Conservation (phyloP, 768 basidiomycete species). For the Strobilomyces confusus region DNA sequence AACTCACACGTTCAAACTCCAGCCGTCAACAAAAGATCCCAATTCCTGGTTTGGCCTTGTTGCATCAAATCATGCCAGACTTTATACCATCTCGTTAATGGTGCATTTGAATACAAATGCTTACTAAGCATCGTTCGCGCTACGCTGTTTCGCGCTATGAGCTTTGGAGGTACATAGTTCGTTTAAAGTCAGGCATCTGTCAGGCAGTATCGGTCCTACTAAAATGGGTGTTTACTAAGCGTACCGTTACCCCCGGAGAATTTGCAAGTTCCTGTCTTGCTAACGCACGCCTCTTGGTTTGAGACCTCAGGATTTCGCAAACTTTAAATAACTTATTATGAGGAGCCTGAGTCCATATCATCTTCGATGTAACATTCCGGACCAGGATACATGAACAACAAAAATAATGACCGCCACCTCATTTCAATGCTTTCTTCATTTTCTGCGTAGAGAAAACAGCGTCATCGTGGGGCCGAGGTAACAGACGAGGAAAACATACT, state of each 20-base stretch:
- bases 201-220: no score
- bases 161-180: not conserved
- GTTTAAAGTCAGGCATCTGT: not conserved
- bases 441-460: constrained; percentile 39
- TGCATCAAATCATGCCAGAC: constrained; percentile 20
- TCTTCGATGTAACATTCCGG: not conserved
- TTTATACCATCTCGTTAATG: constrained; percentile 15
- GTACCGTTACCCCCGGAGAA: no score
- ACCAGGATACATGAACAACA: not conserved
- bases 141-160: not conserved
- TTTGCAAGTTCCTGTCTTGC: no score
- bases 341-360: not conserved
- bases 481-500: constrained; percentile 41
- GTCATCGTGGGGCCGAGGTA: not conserved
- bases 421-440: constrained; percentile 82
- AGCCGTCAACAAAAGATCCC: constrained; percentile 28
- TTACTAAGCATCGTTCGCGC: not conserved
- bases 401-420: not conserved
- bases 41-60: constrained; percentile 27
- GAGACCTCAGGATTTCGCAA: no score
- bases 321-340: not conserved
- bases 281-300: no score
- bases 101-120: not conserved
- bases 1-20: not conserved
- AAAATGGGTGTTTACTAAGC: no score